Evolutionary conservation across 2,329 filamentous ascomycete genomes (phyloP).

Genomic region (Colletotrichum navitas): DNA sequence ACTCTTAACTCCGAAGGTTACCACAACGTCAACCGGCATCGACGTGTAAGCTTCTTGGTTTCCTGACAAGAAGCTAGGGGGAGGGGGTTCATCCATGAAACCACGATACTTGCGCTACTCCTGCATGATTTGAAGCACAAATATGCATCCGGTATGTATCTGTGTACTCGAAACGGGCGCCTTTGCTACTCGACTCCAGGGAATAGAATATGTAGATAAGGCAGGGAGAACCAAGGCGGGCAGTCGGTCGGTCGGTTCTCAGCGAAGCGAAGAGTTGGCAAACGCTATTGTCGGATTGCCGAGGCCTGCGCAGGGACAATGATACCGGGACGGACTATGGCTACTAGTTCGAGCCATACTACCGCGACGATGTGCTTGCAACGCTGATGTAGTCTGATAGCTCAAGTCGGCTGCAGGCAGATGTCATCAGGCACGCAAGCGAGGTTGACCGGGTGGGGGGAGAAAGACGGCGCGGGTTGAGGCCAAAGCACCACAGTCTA

Average conservation of each 20-base stretch:
- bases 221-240: slow-evolving; percentile 1
- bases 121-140: slow-evolving; percentile 7
- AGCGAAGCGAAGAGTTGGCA: background rate
- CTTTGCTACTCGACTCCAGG: slow-evolving; percentile 15
- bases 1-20: background rate
- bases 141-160: background rate
- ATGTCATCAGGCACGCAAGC: slow-evolving; percentile 30
- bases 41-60: slow-evolving; percentile 11
- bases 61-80: background rate
- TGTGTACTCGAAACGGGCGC: slow-evolving; percentile 3
- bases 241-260: background rate
- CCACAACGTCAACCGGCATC: slow-evolving; percentile 31
- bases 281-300: slow-evolving; percentile 8
- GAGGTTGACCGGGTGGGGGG: background rate
- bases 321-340: slow-evolving; percentile 32
- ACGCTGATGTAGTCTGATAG: slow-evolving; percentile 11
- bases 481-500: slow-evolving; percentile 23
- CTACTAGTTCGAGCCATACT: slow-evolving; percentile 31
- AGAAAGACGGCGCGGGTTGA: slow-evolving; percentile 12
- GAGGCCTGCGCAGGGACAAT: slow-evolving; percentile 12
- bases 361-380: slow-evolving; percentile 17
- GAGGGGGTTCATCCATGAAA: background rate
- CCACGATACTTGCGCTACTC: slow-evolving; percentile 4
- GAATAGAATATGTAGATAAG: background rate
- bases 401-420: background rate